Evolutionary conservation across 2,329 filamentous ascomycete species (phyloP), one percentile per base, ranked within the genome.

Genomic region (Aspergillus pseudoglaucus): DNA sequence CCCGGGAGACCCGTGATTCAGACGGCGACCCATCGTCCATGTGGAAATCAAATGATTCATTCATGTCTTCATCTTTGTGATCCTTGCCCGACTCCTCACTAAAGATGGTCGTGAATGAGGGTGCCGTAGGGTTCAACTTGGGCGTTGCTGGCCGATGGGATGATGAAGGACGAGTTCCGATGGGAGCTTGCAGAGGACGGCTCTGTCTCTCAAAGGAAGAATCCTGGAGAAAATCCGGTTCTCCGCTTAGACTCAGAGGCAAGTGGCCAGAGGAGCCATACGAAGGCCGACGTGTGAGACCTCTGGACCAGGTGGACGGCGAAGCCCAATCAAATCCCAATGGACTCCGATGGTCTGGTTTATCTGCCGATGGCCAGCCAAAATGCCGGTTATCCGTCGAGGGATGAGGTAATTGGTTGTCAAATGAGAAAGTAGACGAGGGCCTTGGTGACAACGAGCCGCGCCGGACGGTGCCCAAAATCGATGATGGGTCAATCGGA

Each of bases 51-150:
- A 64, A 62, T 8, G 57, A 50, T 8, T 47, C 53, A 12, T 62
- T 61, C 7, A 51, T 30, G 4, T 72, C 70, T 32, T 62, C 62
- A 12, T 60, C 58, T 37, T 65, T 67, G 48, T 64, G 76, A 47
- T 69, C 71, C 50, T 71, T 66, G 45, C 74, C 70, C 33, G 71
- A 69, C 44, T 67, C 72, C 56, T 68, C 70, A 58, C 83, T 53
- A 14, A 93, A 81, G 33, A 83, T 79, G 8, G 79, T 84, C 68
- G 86, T 91, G 64, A 97, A 97, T 1, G 86, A 88, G 7, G 90
- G 90, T 0, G 91, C 93, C 6, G 88, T 81, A 6, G 93, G 93
- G 59, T 98, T 97, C 23, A 97, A 77, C 57, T 79, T 77, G 42
- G 82, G 59, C 68, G 83, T 73, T 37, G 75, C 61, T 45, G 69